These are phyloP conservation scores for Paramecium caudatum DNA, from an alignment of 73 alveolate species.

Conservation along the genomic window DNA sequence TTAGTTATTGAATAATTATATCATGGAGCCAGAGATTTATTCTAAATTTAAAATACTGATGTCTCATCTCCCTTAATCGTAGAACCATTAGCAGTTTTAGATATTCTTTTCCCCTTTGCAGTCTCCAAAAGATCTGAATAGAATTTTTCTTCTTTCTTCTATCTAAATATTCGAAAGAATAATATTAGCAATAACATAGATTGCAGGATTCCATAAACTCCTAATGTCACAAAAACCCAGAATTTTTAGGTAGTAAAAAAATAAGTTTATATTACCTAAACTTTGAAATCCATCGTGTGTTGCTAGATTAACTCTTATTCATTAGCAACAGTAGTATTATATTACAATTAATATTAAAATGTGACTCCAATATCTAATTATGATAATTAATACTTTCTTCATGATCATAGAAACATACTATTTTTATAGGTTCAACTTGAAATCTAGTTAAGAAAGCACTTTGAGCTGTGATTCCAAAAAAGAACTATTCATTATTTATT, in stretches of 20 bases:
- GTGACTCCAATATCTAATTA: not conserved
- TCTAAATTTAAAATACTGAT: constrained; percentile 2
- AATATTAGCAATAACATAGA: too few species aligned
- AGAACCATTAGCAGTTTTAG: not conserved
- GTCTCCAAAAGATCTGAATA: not conserved
- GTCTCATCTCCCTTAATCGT: not conserved
- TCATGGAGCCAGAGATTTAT: not conserved
- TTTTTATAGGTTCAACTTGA: not conserved
- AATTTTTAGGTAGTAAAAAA: too few species aligned
- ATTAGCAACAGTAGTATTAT: not conserved
- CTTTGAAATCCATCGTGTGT: not conserved
- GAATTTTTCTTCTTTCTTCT: too few species aligned
- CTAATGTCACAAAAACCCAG: too few species aligned
- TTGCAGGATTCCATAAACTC: too few species aligned
- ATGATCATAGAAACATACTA: not conserved
- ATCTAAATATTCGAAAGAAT: too few species aligned
- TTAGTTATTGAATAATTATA: constrained; percentile 43
- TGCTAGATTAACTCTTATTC: not conserved
- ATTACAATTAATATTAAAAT: not conserved
- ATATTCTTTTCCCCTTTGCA: not conserved
- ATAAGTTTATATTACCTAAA: not conserved
- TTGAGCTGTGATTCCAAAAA: constrained; percentile 55
- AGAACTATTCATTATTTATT: not conserved
- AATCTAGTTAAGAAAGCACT: constrained; percentile 53
- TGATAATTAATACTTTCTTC: not conserved